Conservation (phyloP, 1,284 basidiomycete genomes). For the Ustilago nuda region DNA sequence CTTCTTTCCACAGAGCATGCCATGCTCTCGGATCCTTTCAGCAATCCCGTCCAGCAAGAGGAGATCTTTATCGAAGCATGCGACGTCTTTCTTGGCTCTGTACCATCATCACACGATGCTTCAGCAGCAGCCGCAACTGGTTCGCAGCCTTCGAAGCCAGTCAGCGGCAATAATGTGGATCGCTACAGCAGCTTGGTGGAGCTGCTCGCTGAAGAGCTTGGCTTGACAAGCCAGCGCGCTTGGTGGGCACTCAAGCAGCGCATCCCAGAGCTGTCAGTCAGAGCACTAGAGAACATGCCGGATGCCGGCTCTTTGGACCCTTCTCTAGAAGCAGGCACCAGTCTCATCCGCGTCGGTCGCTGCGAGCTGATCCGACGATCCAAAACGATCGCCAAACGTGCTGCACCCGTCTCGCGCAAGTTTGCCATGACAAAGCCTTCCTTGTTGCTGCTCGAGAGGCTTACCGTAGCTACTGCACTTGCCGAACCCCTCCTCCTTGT, state of each 20-base stretch:
- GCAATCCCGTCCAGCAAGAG: constrained; percentile 85
- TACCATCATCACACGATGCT: constrained; percentile 31
- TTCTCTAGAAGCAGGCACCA: constrained; percentile 11
- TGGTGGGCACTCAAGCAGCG: constrained; percentile 56
- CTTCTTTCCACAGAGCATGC: constrained; percentile 67
- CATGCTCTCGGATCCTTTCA: constrained; percentile 54
- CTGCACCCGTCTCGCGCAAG: constrained; percentile 44
- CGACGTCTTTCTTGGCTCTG: constrained; percentile 89
- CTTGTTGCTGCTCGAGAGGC: constrained; percentile 81
- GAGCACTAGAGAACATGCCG: constrained; percentile 11
- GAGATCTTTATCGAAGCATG: constrained; percentile 89
- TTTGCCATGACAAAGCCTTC: constrained; percentile 94
- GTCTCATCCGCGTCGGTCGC: constrained; percentile 43
- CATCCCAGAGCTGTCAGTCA: constrained; percentile 56
- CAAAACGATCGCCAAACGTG: constrained; percentile 23
- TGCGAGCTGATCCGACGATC: constrained; percentile 46
- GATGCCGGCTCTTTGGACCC: not conserved
- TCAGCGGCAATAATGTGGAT: constrained; percentile 41
- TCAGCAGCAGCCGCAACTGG: not conserved
- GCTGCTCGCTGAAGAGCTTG: constrained; percentile 55
- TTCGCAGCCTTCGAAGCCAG: constrained; percentile 1
- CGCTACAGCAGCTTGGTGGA: constrained; percentile 46
- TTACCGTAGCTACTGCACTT: constrained; percentile 80
- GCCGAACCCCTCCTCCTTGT: constrained; percentile 90
- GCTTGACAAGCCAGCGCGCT: constrained; percentile 57